Evolutionary conservation across 225 moss, liverwort and hornwort genomes (phyloP).

Genomic region (Straminergon stramineum): DNA sequence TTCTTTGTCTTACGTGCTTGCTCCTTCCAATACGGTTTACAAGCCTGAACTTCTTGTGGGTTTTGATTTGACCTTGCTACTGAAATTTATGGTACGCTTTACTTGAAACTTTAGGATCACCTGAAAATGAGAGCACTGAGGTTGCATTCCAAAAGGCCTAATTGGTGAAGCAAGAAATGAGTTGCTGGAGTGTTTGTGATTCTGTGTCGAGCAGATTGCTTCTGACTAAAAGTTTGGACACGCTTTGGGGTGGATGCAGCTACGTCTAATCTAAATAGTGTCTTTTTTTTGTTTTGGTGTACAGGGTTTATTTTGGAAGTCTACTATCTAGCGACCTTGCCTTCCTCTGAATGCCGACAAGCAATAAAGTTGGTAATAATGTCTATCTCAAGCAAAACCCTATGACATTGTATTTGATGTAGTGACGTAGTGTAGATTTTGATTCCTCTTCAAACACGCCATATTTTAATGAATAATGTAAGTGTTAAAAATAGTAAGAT

Average conservation of each 20-base stretch:
- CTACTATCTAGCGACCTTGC: conserved; percentile 1
- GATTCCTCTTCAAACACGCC: not conserved
- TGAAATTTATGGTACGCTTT: not conserved
- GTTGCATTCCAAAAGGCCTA: not conserved
- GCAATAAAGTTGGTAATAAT: conserved; percentile 30
- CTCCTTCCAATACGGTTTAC: not conserved
- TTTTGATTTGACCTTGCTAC: not conserved
- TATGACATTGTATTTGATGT: not conserved
- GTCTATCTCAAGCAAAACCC: not conserved
- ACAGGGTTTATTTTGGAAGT: conserved; percentile 9
- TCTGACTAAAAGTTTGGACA: not conserved
- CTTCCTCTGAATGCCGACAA: not conserved
- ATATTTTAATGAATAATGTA: not conserved
- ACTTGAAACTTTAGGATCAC: not conserved
- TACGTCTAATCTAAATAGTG: not conserved
- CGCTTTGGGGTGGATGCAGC: not conserved
- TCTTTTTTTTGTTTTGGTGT: not conserved
- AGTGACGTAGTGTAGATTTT: not conserved
- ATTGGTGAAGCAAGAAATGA: not conserved
- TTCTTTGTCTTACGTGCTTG: not conserved
- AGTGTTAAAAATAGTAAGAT: not conserved
- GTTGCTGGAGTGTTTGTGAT: not conserved
- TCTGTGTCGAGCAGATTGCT: not conserved
- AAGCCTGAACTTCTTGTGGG: not conserved
- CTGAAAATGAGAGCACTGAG: not conserved